A percentile compares a stretch with the other conserved stretches of the same genome.
phyloP scores from a whole-genome alignment of 73 alveolate genomes.

The Symbiodinium natans region DNA sequence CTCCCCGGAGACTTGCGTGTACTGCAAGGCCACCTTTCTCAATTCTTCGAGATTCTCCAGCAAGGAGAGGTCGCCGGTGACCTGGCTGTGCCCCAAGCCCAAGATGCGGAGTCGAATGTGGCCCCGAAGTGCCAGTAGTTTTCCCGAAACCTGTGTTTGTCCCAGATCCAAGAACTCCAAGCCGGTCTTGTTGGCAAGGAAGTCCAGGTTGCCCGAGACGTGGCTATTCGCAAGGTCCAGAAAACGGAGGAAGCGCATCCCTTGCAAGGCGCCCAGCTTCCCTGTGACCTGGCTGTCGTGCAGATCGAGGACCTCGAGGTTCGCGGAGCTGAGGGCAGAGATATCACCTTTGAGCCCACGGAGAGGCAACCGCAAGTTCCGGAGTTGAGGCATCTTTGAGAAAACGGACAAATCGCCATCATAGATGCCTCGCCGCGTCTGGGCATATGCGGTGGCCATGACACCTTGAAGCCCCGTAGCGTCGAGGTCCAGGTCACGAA shows the following conservation, averaged over 20 bases:
- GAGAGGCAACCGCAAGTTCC: not conserved
- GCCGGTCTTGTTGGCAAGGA: not conserved
- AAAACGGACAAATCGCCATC: too few species aligned
- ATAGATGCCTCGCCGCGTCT: too few species aligned
- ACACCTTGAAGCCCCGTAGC: too few species aligned
- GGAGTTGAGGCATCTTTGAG: not conserved
- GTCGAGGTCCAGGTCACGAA: not conserved
- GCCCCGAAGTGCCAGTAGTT: not conserved
- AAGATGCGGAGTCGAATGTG: not conserved
- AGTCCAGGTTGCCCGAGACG: not conserved
- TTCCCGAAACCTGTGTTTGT: not conserved
- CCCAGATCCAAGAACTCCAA: not conserved
- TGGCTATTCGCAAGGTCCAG: not conserved
- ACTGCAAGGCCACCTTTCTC: not conserved
- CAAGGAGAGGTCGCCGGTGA: not conserved
- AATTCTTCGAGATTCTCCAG: not conserved
- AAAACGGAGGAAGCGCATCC: not conserved
- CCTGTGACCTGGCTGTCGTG: not conserved
- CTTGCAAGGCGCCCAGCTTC: not conserved
- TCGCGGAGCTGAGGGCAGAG: too few species aligned
- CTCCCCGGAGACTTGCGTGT: not conserved
- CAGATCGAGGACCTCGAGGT: not conserved
- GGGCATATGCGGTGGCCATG: too few species aligned
- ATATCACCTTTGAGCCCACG: not conserved
- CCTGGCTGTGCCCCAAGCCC: not conserved